These are phyloP conservation scores for Nadsonia commutata DNA, from an alignment of 1,139 yeast genomes.

Conservation along the genomic window DNA sequence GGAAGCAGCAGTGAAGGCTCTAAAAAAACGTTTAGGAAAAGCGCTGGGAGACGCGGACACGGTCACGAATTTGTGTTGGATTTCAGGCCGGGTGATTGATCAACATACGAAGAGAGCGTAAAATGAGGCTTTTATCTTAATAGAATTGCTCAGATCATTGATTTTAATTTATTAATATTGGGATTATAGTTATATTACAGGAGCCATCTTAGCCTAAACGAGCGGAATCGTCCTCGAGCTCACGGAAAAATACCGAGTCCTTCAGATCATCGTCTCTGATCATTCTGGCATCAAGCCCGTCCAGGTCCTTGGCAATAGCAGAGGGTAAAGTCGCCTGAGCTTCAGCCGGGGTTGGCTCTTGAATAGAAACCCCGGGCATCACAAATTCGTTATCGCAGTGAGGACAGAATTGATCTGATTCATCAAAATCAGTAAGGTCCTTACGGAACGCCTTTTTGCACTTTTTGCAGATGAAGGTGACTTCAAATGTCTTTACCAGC, in stretches of 20 bases:
- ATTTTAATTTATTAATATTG: too few species aligned
- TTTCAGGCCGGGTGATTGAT: background rate
- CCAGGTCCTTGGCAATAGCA: background rate
- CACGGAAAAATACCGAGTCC: slow-evolving; percentile 11
- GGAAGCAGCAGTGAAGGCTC: background rate
- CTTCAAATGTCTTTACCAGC: slow-evolving; percentile 21
- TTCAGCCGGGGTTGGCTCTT: slow-evolving; percentile 9
- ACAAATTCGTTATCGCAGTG: slow-evolving; percentile 25
- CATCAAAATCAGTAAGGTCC: slow-evolving; percentile 24
- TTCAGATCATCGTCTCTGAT: slow-evolving; percentile 21
- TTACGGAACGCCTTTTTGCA: slow-evolving; percentile 26
- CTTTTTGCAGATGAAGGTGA: slow-evolving; percentile 25
- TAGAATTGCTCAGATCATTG: too few species aligned
- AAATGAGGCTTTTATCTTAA: too few species aligned
- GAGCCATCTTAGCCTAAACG: background rate
- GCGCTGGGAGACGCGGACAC: background rate
- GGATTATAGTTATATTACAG: too few species aligned
- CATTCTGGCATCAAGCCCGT: slow-evolving; percentile 14
- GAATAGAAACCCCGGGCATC: slow-evolving; percentile 13
- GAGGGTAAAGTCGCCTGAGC: slow-evolving; percentile 4
- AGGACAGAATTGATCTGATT: slow-evolving; percentile 25
- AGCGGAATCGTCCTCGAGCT: slow-evolving; percentile 1
- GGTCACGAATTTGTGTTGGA: background rate
- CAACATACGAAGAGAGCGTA: too few species aligned
- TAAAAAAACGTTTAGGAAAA: background rate